Percentiles rank a stretch among this genome's conserved stretches.
Conservation (phyloP, 495 filamentous ascomycete genomes). For the Tuber aestivum region DNA sequence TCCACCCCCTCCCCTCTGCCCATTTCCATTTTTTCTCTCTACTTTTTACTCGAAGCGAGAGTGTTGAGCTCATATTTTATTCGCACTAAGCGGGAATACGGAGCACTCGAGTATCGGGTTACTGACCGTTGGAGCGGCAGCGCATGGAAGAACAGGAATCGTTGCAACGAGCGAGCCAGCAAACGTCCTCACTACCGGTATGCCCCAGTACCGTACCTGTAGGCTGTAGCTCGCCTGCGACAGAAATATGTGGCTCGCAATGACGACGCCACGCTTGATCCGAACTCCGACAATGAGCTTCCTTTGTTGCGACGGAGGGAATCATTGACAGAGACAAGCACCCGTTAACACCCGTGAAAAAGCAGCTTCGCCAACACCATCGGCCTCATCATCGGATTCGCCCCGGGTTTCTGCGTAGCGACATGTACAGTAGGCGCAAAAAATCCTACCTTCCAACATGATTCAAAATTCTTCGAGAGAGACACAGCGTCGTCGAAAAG, state of each 20-base stretch:
- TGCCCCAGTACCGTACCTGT: not conserved
- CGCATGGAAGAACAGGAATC: not conserved
- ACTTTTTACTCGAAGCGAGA: not conserved
- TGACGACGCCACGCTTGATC: not conserved
- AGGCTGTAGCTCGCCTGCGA: not conserved
- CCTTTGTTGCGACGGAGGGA: not conserved
- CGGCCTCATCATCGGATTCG: not conserved
- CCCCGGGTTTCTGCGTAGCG: not conserved
- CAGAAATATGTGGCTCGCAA: not conserved
- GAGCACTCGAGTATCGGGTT: not conserved
- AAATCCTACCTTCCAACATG: not conserved
- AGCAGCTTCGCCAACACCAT: not conserved
- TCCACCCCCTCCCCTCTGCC: not conserved
- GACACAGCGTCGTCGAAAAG: not conserved
- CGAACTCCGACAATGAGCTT: not conserved
- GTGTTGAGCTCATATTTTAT: constrained; percentile 3
- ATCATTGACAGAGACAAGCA: not conserved
- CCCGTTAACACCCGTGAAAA: not conserved
- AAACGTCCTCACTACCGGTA: not conserved
- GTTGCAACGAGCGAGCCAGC: not conserved
- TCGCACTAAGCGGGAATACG: not conserved
- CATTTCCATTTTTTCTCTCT: not conserved
- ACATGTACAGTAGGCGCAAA: not conserved
- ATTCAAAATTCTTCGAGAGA: not conserved
- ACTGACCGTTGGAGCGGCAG: not conserved